Evolutionary conservation across 2,329 filamentous ascomycete genomes (phyloP).

Genomic region (Penicillium sp.): DNA sequence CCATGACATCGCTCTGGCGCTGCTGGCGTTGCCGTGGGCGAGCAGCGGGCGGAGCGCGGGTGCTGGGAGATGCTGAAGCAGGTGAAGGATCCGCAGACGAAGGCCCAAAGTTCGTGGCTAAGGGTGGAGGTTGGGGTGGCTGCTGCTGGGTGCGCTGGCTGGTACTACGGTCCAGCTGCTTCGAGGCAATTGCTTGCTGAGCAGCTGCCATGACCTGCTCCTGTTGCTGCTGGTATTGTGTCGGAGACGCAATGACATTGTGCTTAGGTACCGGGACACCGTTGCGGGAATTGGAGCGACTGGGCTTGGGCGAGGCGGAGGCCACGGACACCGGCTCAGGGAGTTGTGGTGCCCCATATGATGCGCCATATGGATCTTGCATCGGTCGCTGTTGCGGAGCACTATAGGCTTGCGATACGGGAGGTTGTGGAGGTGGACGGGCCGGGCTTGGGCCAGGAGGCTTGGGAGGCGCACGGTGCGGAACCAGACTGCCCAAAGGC

Average conservation of each 20-base stretch:
- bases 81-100: constrained; percentile 37
- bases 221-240: constrained; percentile 69
- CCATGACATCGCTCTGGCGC: constrained; percentile 76
- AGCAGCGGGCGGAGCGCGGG: constrained; percentile 56
- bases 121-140: constrained; percentile 45
- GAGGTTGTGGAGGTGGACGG: constrained; percentile 47
- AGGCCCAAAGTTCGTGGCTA: constrained; percentile 45
- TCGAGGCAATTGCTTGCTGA: constrained; percentile 72
- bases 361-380: constrained; percentile 54
- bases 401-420: constrained; percentile 43
- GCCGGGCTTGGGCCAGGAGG: constrained; percentile 62
- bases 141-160: constrained; percentile 63
- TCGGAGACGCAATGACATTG: constrained; percentile 40
- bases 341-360: constrained; percentile 54
- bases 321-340: constrained; percentile 61
- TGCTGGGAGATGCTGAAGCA: constrained; percentile 39
- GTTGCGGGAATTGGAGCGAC: constrained; percentile 69
- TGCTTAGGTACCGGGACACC: constrained; percentile 53
- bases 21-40: constrained; percentile 74
- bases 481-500: constrained; percentile 62
- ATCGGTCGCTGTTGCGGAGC: constrained; percentile 51
- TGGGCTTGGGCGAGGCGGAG: constrained; percentile 64
- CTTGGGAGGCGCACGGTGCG: constrained; percentile 81
- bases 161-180: constrained; percentile 69
- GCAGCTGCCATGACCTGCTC: constrained; percentile 79